Percentiles rank a stretch among this genome's conserved stretches.
Evolutionary conservation across 108 stramenopile species (phyloP).

Genomic region (Hondaea fermentalgiana): DNA sequence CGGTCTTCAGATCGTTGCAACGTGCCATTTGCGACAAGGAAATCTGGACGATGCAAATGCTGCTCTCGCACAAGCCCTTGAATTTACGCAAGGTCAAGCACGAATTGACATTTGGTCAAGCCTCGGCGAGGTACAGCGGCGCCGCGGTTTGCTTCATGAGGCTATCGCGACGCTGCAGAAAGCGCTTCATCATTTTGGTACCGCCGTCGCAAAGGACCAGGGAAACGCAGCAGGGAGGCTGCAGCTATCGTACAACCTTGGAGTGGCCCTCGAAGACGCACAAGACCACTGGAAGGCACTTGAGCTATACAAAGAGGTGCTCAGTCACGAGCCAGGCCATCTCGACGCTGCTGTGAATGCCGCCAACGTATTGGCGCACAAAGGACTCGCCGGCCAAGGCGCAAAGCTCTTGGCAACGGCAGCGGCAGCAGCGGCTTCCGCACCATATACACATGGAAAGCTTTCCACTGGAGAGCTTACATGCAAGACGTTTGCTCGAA

Average conservation of each 20-base stretch:
- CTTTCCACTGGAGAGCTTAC: too few relatives aligned
- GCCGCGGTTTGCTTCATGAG: too few relatives aligned
- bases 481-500: too few relatives aligned
- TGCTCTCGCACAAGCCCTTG: too few relatives aligned
- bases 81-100: not conserved
- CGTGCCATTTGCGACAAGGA: too few relatives aligned
- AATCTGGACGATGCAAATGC: too few relatives aligned
- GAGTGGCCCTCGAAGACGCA: not conserved
- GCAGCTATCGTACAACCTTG: not conserved
- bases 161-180: not conserved
- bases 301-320: not conserved
- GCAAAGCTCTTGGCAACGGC: not conserved
- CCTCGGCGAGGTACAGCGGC: constrained; percentile 1
- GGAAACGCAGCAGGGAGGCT: not conserved
- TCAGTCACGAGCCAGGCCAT: not conserved
- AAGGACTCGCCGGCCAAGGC: not conserved
- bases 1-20: too few relatives aligned
- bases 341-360: not conserved
- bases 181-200: not conserved
- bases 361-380: not conserved
- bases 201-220: not conserved
- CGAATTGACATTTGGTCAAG: not conserved
- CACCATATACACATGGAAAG: too few relatives aligned
- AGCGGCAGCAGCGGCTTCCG: not conserved
- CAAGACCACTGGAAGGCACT: not conserved